Evolutionary conservation across 139 green algal genomes (phyloP).

Genomic region (Monoraphidium neglectum): DNA sequence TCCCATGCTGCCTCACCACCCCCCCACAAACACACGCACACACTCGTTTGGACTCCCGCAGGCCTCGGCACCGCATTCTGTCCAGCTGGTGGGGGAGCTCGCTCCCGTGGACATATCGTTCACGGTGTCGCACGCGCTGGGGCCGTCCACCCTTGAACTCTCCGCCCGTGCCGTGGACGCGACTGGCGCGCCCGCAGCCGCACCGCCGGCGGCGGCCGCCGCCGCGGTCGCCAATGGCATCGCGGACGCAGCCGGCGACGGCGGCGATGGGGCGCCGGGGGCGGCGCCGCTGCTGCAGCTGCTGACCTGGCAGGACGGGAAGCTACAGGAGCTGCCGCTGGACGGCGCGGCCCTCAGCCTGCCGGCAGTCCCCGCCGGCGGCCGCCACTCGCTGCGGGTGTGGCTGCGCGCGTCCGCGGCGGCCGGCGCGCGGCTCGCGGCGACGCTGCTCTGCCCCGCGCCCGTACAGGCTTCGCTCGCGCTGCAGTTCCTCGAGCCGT

Average conservation of each 20-base stretch:
- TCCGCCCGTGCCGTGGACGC: neutral
- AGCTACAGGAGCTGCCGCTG: constrained; percentile 16
- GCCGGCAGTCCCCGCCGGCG: constrained; percentile 18
- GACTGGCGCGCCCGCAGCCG: no score
- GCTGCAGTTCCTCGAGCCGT: constrained; percentile 39
- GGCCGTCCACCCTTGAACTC: constrained; percentile 1
- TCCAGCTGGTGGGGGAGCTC: constrained; percentile 22
- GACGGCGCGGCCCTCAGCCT: constrained; percentile 18
- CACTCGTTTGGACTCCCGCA: no score
- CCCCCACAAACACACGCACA: no score
- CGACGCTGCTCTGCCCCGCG: constrained; percentile 43
- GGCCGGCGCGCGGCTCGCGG: constrained; percentile 20
- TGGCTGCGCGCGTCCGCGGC: constrained; percentile 32
- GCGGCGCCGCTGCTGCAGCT: neutral
- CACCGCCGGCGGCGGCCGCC: no score
- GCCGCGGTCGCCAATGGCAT: no score
- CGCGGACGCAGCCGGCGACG: no score
- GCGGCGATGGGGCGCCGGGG: neutral
- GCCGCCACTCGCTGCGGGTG: constrained; percentile 15
- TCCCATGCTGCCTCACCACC: no score
- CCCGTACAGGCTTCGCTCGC: constrained; percentile 3
- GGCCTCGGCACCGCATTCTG: no score
- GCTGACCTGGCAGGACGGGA: constrained; percentile 16
- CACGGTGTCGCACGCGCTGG: neutral
- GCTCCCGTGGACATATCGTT: neutral